A percentile compares a stretch with the other conserved stretches of the same genome.
phyloP scores from a whole-genome alignment of 169 alveolate genomes.

The Plasmodium berghei region DNA sequence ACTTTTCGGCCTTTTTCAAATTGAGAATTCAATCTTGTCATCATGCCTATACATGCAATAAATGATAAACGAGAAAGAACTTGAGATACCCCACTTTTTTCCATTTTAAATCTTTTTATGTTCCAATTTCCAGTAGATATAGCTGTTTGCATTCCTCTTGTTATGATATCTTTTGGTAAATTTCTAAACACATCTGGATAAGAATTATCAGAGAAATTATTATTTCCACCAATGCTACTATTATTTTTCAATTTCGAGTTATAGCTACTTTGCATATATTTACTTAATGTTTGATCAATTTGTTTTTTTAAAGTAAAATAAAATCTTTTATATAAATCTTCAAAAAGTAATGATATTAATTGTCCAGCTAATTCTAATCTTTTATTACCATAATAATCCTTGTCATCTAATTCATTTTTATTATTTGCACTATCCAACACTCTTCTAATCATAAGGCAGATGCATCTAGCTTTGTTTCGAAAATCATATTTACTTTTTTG shows the following conservation, averaged over 20 bases:
- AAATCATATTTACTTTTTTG: slow-evolving; percentile 88
- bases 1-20: slow-evolving; percentile 95
- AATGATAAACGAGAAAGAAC: slow-evolving; percentile 97
- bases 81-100: slow-evolving; percentile 98
- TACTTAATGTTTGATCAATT: slow-evolving; percentile 87
- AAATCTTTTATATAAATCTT: slow-evolving; percentile 88
- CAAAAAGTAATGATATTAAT: slow-evolving; percentile 97
- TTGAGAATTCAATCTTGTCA: slow-evolving; percentile 93
- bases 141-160: slow-evolving; percentile 96
- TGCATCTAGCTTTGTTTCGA: slow-evolving; percentile 92
- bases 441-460: slow-evolving; percentile 97
- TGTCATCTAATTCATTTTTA: slow-evolving; percentile 96
- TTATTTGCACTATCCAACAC: slow-evolving; percentile 92
- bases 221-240: slow-evolving; percentile 74
- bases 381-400: slow-evolving; percentile 99
- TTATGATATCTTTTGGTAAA: slow-evolving; percentile 94
- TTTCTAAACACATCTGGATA: slow-evolving; percentile 93
- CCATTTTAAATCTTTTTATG: slow-evolving; percentile 98
- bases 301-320: slow-evolving; percentile 88
- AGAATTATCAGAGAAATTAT: slow-evolving; percentile 28
- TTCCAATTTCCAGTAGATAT: slow-evolving; percentile 99
- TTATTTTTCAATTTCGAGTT: slow-evolving; percentile 16
- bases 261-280: slow-evolving; percentile 83
- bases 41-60: slow-evolving; percentile 94
- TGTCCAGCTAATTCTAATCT: slow-evolving; percentile 99